Conservation (phyloP, 441 rosid genomes). For the Raphanus hybrid region DNA sequence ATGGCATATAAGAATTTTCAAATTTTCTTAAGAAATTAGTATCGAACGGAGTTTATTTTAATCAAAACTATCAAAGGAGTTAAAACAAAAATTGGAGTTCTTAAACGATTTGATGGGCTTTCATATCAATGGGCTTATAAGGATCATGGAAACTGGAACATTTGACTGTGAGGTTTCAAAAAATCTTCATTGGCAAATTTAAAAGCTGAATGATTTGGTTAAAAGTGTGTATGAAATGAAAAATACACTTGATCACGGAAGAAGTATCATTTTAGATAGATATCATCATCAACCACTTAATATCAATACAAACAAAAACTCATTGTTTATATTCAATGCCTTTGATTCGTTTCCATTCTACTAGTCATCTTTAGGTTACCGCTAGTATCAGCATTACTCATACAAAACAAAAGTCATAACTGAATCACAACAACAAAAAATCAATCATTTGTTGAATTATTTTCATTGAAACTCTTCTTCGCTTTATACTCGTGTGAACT, state of each 20-base stretch:
- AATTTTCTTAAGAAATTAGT: neutral
- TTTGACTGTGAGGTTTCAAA: neutral
- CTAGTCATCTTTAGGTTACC: neutral
- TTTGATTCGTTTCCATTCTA: slow-evolving; percentile 2
- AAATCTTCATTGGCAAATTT: neutral
- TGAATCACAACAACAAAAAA: slow-evolving; percentile 11
- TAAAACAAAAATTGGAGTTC: neutral
- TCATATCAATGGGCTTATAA: neutral
- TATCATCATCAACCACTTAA: too few species aligned
- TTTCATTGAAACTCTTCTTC: slow-evolving; percentile 22
- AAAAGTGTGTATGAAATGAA: neutral
- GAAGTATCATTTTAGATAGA: neutral
- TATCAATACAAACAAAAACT: neutral
- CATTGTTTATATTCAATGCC: neutral
- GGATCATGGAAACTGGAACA: neutral
- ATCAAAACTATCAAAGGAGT: neutral
- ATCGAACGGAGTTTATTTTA: neutral
- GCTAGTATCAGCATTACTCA: slow-evolving; percentile 8
- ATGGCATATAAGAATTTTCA: slow-evolving; percentile 7
- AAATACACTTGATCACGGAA: neutral
- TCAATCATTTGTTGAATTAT: slow-evolving; percentile 18
- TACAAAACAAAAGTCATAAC: slow-evolving; percentile 19
- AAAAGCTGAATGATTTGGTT: neutral
- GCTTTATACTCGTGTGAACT: slow-evolving; percentile 19
- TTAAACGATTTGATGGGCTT: neutral